Conservation (phyloP, 768 basidiomycete species). For the Kwoniella bestiolae region DNA sequence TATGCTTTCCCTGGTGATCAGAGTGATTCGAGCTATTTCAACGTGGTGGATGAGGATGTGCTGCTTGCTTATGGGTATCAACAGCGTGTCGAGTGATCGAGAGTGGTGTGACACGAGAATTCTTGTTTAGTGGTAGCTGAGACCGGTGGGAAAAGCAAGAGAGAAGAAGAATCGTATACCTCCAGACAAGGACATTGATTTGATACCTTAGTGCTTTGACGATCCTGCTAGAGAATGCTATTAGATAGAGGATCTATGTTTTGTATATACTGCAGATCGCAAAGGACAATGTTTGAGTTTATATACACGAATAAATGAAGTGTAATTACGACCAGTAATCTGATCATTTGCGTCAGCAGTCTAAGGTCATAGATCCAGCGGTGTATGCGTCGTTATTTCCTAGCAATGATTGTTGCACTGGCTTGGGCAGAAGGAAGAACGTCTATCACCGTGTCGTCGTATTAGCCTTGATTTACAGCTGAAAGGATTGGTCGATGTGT, state of each 20-base stretch:
- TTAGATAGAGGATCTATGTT: no score
- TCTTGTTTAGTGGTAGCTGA: no score
- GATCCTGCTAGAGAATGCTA: no score
- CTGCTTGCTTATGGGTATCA: conserved; percentile 10
- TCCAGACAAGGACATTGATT: no score
- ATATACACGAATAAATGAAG: not conserved
- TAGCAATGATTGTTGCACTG: conserved; percentile 41
- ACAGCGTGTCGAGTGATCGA: not conserved
- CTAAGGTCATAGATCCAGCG: not conserved
- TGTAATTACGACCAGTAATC: not conserved
- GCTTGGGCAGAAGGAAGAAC: conserved; percentile 55
- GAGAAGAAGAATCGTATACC: no score
- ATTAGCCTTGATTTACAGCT: not conserved
- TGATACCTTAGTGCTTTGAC: no score
- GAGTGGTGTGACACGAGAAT: not conserved
- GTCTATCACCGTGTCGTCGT: not conserved
- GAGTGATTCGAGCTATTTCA: conserved; percentile 13
- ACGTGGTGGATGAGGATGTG: conserved; percentile 6
- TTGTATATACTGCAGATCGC: no score
- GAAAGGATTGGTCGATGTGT: no score
- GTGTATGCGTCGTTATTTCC: conserved; percentile 2
- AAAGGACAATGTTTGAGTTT: no score
- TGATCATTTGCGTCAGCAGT: not conserved
- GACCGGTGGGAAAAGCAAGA: no score
- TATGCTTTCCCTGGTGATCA: not conserved